These are phyloP conservation scores for Ceratocystis papillata DNA, from an alignment of 2,329 filamentous ascomycete genomes.

Conservation along the genomic window DNA sequence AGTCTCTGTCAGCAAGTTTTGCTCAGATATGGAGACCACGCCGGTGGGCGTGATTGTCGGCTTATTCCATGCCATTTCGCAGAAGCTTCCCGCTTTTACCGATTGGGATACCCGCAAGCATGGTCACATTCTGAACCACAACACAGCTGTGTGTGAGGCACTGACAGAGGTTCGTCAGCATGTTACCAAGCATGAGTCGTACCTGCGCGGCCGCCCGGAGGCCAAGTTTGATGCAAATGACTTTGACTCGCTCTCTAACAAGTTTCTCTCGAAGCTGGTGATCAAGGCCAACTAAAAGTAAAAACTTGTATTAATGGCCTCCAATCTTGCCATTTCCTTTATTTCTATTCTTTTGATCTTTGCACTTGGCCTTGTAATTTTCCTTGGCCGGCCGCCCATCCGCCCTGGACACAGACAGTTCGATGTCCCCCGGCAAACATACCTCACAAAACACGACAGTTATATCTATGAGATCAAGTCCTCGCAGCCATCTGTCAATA, in stretches of 20 bases:
- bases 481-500: not conserved
- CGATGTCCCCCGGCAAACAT: no score
- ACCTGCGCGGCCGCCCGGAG: slow-evolving; percentile 67
- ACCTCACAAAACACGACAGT: not conserved
- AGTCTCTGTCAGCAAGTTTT: slow-evolving; percentile 82
- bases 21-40: slow-evolving; percentile 89
- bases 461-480: not conserved
- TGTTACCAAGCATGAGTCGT: slow-evolving; percentile 83
- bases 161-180: slow-evolving; percentile 93
- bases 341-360: slow-evolving; percentile 27
- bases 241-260: slow-evolving; percentile 93
- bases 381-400: not conserved
- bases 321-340: slow-evolving; percentile 27
- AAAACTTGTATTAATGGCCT: not conserved
- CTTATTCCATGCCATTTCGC: slow-evolving; percentile 93
- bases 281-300: slow-evolving; percentile 76
- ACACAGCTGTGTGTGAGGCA: slow-evolving; percentile 82
- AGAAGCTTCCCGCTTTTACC: slow-evolving; percentile 82
- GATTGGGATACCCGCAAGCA: slow-evolving; percentile 93
- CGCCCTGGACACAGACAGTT: no score
- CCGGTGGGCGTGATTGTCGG: slow-evolving; percentile 94
- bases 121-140: slow-evolving; percentile 81
- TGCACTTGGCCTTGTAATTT: slow-evolving; percentile 10
- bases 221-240: slow-evolving; percentile 81
- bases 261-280: slow-evolving; percentile 91